Evolutionary conservation across 1,139 yeast genomes (phyloP).

Genomic region (Kurtzmaniella quercitrusa): DNA sequence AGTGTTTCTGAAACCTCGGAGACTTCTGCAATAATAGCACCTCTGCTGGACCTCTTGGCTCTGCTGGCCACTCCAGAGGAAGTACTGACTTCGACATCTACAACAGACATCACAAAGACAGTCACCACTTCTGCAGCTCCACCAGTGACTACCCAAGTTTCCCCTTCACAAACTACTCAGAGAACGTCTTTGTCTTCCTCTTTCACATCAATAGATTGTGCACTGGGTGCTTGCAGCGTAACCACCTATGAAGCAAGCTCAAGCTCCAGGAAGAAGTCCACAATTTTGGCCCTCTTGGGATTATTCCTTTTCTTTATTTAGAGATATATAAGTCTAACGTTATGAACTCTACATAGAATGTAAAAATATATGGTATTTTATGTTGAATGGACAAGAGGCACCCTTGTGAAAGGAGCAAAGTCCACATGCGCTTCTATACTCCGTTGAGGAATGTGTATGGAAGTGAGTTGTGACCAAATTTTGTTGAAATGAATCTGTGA

Average conservation of each 20-base stretch:
- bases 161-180: too few species aligned
- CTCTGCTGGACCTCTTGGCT: too few species aligned
- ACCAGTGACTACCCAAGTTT: background rate
- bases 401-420: too few species aligned
- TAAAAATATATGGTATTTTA: background rate
- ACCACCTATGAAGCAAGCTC: background rate
- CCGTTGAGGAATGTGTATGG: slow-evolving; percentile 1
- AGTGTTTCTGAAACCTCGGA: too few species aligned
- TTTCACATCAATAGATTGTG: too few species aligned
- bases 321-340: background rate
- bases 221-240: background rate
- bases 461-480: background rate
- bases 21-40: too few species aligned
- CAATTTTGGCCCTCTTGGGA: background rate
- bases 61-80: too few species aligned
- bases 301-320: background rate
- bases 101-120: too few species aligned
- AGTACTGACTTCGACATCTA: too few species aligned
- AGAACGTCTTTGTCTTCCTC: too few species aligned
- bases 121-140: too few species aligned
- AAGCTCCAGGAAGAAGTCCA: background rate
- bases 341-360: background rate
- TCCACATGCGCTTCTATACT: background rate
- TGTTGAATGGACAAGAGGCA: background rate
- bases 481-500: slow-evolving; percentile 3